phyloP scores from a whole-genome alignment of 495 filamentous ascomycete genomes.

The Penicillium argentinense region DNA sequence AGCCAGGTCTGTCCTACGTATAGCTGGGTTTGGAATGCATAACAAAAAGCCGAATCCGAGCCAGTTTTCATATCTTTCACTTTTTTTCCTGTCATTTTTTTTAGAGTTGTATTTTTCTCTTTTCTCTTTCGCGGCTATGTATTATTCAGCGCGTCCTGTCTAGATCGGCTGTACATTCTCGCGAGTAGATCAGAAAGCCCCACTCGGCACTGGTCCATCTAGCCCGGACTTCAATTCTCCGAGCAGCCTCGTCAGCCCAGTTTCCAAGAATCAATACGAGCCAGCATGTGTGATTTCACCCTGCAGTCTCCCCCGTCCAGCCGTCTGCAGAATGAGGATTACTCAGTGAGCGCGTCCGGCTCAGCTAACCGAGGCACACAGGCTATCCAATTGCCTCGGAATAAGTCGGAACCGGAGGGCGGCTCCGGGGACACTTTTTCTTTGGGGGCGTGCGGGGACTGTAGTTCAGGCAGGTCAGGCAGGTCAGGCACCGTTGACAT shows the following conservation, averaged over 20 bases:
- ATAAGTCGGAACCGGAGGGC: conserved; percentile 18
- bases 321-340: background rate
- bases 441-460: no score
- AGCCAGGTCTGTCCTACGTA: conserved; percentile 16
- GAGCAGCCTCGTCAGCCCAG: conserved; percentile 17
- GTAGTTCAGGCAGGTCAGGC: no score
- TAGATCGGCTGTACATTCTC: conserved; percentile 1
- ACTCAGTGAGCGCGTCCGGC: background rate
- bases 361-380: conserved; percentile 21
- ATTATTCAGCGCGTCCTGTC: background rate
- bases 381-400: conserved; percentile 17
- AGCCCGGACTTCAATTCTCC: conserved; percentile 23
- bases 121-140: background rate
- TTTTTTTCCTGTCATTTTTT: no score
- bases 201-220: conserved; percentile 6
- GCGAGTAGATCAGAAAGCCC: background rate
- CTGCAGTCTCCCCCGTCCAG: conserved; percentile 3
- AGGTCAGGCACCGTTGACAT: no score
- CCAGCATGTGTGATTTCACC: conserved; percentile 18
- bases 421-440: no score
- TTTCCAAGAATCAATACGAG: conserved; percentile 17
- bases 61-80: background rate
- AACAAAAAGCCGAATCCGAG: background rate
- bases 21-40: conserved; percentile 17
- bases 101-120: no score